Conservation (phyloP, 2,329 filamentous ascomycete genomes). For the Fusarium scirpi region DNA sequence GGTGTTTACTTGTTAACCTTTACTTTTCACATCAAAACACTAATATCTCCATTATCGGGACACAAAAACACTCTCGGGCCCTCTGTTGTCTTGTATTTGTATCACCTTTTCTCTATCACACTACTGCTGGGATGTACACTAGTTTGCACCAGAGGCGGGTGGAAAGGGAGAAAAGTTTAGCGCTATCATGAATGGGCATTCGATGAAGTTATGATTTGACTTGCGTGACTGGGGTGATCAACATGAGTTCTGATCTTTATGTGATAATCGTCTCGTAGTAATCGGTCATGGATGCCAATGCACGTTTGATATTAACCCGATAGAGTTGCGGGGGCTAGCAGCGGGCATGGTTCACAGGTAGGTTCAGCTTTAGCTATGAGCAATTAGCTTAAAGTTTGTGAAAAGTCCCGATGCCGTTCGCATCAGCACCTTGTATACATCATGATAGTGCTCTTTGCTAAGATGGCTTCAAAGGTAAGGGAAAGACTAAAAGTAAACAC, state of each 20-base stretch:
- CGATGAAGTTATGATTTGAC: constrained; percentile 37
- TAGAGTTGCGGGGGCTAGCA: neutral
- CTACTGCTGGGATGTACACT: constrained; percentile 54
- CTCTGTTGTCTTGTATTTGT: constrained; percentile 53
- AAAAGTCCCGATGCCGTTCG: neutral
- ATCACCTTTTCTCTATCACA: constrained; percentile 50
- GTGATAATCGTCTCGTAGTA: neutral
- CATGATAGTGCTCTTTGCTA: neutral
- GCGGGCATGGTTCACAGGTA: neutral
- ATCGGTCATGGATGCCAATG: neutral
- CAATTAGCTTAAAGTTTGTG: neutral
- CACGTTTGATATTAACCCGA: neutral
- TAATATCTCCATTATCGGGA: constrained; percentile 50
- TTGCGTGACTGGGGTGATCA: constrained; percentile 17
- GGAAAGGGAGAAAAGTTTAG: constrained; percentile 51
- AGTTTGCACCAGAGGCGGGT: constrained; percentile 50
- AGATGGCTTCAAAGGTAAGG: neutral
- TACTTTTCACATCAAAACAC: constrained; percentile 48
- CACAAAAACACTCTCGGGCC: constrained; percentile 45
- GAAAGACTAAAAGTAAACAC: neutral
- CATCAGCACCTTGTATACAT: neutral
- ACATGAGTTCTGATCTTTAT: neutral
- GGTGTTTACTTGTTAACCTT: constrained; percentile 47
- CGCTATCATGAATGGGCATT: constrained; percentile 51
- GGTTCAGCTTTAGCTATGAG: neutral